A percentile compares a stretch with the other conserved stretches of the same genome.
Evolutionary conservation across 179 eudicot genomes (phyloP).

Genomic region (Sideroxylon spinosum): DNA sequence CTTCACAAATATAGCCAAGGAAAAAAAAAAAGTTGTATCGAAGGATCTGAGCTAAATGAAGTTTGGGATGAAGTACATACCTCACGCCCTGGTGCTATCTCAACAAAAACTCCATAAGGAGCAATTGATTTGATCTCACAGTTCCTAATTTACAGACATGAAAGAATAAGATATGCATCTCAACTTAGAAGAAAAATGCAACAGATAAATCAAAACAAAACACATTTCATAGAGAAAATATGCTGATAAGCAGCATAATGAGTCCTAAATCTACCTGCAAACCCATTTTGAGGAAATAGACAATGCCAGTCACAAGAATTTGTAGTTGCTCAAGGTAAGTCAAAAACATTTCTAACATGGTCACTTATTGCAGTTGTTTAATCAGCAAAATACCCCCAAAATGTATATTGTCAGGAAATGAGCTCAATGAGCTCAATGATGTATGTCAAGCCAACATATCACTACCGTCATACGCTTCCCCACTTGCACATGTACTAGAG

Average conservation of each 20-base stretch:
- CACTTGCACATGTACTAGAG: too few species aligned
- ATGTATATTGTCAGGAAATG: too few species aligned
- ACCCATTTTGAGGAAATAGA: neutral
- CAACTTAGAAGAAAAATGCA: neutral
- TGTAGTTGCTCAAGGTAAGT: too few species aligned
- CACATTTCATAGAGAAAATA: conserved; percentile 1
- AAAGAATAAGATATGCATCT: conserved; percentile 5
- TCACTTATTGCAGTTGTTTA: too few species aligned
- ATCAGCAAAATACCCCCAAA: too few species aligned
- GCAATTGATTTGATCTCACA: conserved; percentile 82
- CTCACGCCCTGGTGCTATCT: conserved; percentile 97
- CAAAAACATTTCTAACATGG: too few species aligned
- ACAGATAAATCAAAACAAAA: neutral
- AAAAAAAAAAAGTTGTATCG: neutral
- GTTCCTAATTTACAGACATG: conserved; percentile 45
- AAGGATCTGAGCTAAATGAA: neutral
- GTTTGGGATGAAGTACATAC: conserved; percentile 30
- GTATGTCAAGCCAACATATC: too few species aligned
- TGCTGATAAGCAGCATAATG: neutral
- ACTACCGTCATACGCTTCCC: too few species aligned
- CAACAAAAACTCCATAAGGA: conserved; percentile 89
- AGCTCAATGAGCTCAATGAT: too few species aligned
- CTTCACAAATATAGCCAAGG: neutral
- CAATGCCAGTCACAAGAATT: neutral
- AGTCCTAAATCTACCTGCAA: neutral